Evolutionary conservation across 768 basidiomycete species (phyloP).

Genomic region (Tulasnella sp.): DNA sequence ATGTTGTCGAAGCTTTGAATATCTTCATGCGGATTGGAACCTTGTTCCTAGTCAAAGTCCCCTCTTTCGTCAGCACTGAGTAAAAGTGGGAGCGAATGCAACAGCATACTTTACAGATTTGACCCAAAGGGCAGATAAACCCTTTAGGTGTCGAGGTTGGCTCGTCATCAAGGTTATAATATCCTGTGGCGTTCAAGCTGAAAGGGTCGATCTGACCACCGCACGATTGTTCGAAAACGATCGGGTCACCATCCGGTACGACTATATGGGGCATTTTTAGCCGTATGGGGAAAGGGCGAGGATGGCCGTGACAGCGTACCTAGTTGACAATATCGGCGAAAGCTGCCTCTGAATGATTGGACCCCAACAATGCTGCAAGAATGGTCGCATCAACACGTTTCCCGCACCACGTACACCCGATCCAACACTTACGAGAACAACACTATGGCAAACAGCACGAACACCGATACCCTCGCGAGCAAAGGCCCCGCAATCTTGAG

Average conservation of each 20-base stretch:
- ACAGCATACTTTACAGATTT: conserved; percentile 66
- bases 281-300: background rate
- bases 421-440: conserved; percentile 70
- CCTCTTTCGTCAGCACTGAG: background rate
- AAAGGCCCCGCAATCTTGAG: conserved; percentile 86
- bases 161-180: conserved; percentile 43
- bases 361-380: conserved; percentile 77
- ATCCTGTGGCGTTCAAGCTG: conserved; percentile 49
- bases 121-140: conserved; percentile 84
- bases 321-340: conserved; percentile 47
- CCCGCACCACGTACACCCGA: background rate
- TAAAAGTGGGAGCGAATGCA: background rate
- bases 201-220: conserved; percentile 72
- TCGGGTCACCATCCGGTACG: background rate
- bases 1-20: conserved; percentile 87
- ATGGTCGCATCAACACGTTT: conserved; percentile 4
- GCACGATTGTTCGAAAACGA: conserved; percentile 54
- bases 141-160: conserved; percentile 58
- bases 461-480: conserved; percentile 85
- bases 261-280: background rate
- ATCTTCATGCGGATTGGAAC: conserved; percentile 58
- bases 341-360: conserved; percentile 85
- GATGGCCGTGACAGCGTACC: conserved; percentile 19
- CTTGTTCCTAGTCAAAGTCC: conserved; percentile 47
- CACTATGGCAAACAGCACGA: conserved; percentile 83